These are phyloP conservation scores for Cephalotrichum gorgonifer DNA, from an alignment of 2,329 filamentous ascomycete species.

Conservation along the genomic window DNA sequence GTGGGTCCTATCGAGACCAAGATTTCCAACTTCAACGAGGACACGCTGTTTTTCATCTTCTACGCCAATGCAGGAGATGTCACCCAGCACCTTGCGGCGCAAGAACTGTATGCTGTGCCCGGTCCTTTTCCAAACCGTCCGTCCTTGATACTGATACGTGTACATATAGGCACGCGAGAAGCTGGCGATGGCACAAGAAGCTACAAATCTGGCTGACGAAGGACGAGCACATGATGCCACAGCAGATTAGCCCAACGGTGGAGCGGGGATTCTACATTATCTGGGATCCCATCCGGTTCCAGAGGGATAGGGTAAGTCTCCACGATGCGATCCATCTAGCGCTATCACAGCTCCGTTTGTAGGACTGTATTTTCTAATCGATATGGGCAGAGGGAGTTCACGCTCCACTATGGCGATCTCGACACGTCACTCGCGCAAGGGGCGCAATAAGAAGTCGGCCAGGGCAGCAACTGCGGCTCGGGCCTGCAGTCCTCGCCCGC, in stretches of 20 bases:
- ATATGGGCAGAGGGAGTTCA: conserved; percentile 42
- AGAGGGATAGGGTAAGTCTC: conserved; percentile 44
- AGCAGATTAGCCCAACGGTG: conserved; percentile 44
- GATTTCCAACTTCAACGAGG: conserved; percentile 57
- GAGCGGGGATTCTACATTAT: conserved; percentile 59
- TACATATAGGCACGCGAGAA: conserved; percentile 42
- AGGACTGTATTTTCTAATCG: conserved; percentile 9
- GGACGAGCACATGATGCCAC: conserved; percentile 55
- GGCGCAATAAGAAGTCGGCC: not conserved
- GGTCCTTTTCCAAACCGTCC: not conserved
- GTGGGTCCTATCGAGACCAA: conserved; percentile 56
- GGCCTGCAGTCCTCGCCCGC: too few species aligned
- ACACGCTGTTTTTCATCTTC: conserved; percentile 61
- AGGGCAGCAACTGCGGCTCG: not conserved
- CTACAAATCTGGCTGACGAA: conserved; percentile 57
- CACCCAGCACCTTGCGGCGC: conserved; percentile 53
- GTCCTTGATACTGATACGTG: conserved; percentile 5
- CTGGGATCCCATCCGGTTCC: conserved; percentile 53
- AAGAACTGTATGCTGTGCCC: conserved; percentile 43
- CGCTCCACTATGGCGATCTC: conserved; percentile 50
- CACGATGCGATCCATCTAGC: not conserved
- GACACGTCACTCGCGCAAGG: conserved; percentile 28
- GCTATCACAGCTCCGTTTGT: not conserved
- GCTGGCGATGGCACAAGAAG: conserved; percentile 62
- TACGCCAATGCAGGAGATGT: conserved; percentile 54